Evolutionary conservation across 2,329 filamentous ascomycete genomes (phyloP), one percentile per base, ranked within the genome.

Genomic region (Aaosphaeria pasadenensis): DNA sequence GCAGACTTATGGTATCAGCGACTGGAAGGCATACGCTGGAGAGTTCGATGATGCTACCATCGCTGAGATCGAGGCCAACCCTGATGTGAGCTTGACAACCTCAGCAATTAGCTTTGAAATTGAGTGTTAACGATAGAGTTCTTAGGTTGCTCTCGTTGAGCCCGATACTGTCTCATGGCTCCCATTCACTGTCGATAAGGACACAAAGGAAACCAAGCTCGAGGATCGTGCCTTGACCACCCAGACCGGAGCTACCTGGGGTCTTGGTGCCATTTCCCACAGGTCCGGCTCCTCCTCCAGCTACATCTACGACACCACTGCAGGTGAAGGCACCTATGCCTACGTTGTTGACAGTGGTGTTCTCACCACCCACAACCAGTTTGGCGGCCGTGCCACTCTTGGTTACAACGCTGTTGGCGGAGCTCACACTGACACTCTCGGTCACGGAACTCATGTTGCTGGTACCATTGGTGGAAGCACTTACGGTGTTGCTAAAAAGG

Each of bases 321-420:
- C 55, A 32, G 55, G 56, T 7, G 6, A 45, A 11, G 28, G 48
- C 35, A 63, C 58, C 58, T 82, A 77, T 6, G 80, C 76, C 24
- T 86, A 80, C 62, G 71, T 86, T n/a, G 75, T 86, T 13, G 83
- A 86, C 66, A 84, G 81, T 4, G 83, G 83, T 55, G 78, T 85
- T 64, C 66, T 70, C 46, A 63, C 68, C 32, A 75, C 72, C 5
- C 83, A 86, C 67, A 42, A 30, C n/a, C 49, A 63, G 45, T 63
- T 63, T 32, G 57, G 49, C n/a, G 57, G 55, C 28, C 58, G 59
- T 44, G 55, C 51, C 11, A 53, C 52, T 28, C 47, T 57, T 24
- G 51, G 49, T n/a, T 57, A 45, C 49, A 58, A 52, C 44, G 48
- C 43, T n/a, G 45, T 40, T 28, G 48, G 49, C 30, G 48, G 45